Percentiles rank a stretch among this genome's conserved stretches.
Conservation (phyloP, 192 early-diverging fungal genomes). For the Umbelopsis vinacea region DNA sequence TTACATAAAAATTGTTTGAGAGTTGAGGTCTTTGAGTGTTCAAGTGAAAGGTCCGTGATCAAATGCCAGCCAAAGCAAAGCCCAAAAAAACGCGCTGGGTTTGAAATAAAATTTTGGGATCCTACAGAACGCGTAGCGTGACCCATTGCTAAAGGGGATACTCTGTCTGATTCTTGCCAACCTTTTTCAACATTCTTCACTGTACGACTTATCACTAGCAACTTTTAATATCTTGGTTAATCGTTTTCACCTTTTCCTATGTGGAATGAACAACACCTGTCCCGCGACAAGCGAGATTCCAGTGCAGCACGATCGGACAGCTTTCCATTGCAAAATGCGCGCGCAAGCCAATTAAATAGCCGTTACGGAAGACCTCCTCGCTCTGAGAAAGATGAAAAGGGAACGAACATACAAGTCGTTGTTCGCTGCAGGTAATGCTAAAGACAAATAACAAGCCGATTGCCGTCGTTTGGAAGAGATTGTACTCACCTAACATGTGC, state of each 20-base stretch:
- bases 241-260: background rate
- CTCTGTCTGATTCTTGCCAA: too few relatives aligned
- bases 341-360: background rate
- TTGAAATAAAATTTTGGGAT: too few relatives aligned
- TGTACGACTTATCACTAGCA: background rate
- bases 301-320: background rate
- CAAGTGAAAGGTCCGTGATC: too few relatives aligned
- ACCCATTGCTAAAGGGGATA: too few relatives aligned
- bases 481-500: background rate
- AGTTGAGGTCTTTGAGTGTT: too few relatives aligned
- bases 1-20: too few relatives aligned
- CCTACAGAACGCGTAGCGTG: too few relatives aligned
- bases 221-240: background rate
- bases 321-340: constrained; percentile 4
- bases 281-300: constrained; percentile 8
- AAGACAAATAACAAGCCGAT: too few relatives aligned
- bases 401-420: constrained; percentile 82
- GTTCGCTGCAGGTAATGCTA: constrained; percentile 70
- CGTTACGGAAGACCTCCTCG: constrained; percentile 1
- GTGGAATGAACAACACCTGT: background rate
- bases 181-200: background rate
- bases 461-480: background rate
- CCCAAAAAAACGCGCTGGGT: too few relatives aligned
- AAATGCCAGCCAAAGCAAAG: too few relatives aligned
- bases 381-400: constrained; percentile 48